phyloP scores from a whole-genome alignment of 495 filamentous ascomycete genomes.

The Neurospora intermedia region DNA sequence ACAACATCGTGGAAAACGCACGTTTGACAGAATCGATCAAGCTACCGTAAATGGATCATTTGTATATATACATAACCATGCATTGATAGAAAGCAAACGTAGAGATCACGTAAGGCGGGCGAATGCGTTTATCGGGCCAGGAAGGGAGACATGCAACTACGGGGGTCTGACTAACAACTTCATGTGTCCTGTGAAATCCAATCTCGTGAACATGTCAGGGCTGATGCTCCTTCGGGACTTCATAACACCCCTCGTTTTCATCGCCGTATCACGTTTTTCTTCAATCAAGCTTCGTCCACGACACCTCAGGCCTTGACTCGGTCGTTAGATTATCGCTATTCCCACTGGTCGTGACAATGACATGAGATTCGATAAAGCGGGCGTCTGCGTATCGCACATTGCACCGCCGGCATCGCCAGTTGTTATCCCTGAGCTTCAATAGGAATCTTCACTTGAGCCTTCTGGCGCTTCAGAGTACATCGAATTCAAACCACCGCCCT shows the following conservation, averaged over 20 bases:
- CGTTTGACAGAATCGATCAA: neutral
- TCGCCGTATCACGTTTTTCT: neutral
- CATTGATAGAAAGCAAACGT: neutral
- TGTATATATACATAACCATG: neutral
- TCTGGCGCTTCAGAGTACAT: neutral
- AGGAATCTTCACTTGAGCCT: neutral
- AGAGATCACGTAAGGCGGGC: neutral
- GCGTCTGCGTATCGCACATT: slow-evolving; percentile 11
- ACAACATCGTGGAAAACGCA: neutral
- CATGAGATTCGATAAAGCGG: slow-evolving; percentile 8
- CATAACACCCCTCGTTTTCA: neutral
- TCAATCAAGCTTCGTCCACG: neutral
- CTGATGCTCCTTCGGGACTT: neutral
- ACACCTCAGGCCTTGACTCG: neutral
- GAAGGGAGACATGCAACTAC: neutral
- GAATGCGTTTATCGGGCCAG: neutral
- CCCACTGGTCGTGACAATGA: slow-evolving; percentile 7
- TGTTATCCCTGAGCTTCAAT: neutral
- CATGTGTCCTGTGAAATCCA: neutral
- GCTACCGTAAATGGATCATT: neutral
- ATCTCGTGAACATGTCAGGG: neutral
- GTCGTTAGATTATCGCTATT: neutral
- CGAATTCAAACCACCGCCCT: neutral
- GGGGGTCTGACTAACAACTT: neutral
- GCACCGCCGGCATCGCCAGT: slow-evolving; percentile 5